These are phyloP conservation scores for Didymellaceae sp. DNA, from an alignment of 2,329 filamentous ascomycete genomes.

Conservation along the genomic window DNA sequence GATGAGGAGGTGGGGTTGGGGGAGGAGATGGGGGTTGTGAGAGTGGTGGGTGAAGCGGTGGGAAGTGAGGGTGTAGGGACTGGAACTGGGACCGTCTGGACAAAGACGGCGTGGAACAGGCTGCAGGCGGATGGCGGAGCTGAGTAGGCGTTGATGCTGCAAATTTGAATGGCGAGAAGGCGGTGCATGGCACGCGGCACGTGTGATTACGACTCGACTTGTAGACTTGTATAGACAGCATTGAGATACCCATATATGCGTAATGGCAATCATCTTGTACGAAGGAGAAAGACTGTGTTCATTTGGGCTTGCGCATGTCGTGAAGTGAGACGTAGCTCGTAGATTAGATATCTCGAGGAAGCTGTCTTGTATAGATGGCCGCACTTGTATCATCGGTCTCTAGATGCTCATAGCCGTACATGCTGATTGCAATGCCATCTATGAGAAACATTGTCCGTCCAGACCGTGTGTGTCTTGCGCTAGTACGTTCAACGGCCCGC, in stretches of 20 bases:
- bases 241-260: constrained; percentile 22
- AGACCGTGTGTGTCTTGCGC: constrained; percentile 6
- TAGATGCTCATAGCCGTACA: not conserved
- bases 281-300: too few relatives aligned
- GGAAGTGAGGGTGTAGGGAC: too few relatives aligned
- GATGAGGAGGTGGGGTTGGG: constrained; percentile 34
- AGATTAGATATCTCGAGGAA: too few relatives aligned
- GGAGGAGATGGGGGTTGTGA: constrained; percentile 4
- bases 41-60: too few relatives aligned
- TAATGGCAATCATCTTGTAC: too few relatives aligned
- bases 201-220: not conserved
- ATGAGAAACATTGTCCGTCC: too few relatives aligned
- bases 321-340: too few relatives aligned
- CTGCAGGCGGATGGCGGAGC: constrained; percentile 20
- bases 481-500: constrained; percentile 12
- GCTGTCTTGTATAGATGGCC: too few relatives aligned
- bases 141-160: not conserved
- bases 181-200: not conserved
- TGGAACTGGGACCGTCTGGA: constrained; percentile 31
- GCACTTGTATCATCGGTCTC: too few relatives aligned
- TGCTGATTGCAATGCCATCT: not conserved
- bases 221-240: constrained; percentile 3
- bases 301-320: too few relatives aligned
- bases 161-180: too few relatives aligned
- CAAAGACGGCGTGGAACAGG: constrained; percentile 31